Evolutionary conservation across 176 grass and related monocot genomes (phyloP).

Genomic region (Raddia distichophylla): DNA sequence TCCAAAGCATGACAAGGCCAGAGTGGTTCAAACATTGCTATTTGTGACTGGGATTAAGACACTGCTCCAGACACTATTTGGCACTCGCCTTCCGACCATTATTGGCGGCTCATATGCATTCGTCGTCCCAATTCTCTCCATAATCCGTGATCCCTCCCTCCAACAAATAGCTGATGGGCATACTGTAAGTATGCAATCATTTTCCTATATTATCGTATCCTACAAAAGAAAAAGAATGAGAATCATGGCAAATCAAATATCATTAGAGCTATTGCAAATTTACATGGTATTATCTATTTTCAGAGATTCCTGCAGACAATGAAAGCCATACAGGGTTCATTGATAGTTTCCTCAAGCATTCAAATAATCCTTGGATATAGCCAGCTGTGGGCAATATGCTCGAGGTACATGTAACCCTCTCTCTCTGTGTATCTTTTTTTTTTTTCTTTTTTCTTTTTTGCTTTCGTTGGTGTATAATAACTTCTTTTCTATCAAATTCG

Average conservation of each 20-base stretch:
- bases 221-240: neutral
- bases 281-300: slow-evolving; percentile 11
- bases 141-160: slow-evolving; percentile 72
- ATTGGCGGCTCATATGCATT: slow-evolving; percentile 88
- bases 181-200: slow-evolving; percentile 47
- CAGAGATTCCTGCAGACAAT: slow-evolving; percentile 90
- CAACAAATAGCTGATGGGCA: slow-evolving; percentile 65
- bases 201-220: neutral
- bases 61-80: slow-evolving; percentile 86
- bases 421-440: neutral
- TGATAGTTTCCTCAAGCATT: slow-evolving; percentile 94
- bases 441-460: neutral
- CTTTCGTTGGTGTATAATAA: neutral
- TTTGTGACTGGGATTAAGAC: slow-evolving; percentile 97
- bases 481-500: neutral
- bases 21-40: slow-evolving; percentile 88
- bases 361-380: slow-evolving; percentile 98
- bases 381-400: slow-evolving; percentile 95
- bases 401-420: slow-evolving; percentile 61
- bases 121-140: slow-evolving; percentile 79
- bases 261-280: neutral
- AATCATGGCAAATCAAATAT: neutral
- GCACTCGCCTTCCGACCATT: slow-evolving; percentile 86
- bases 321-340: slow-evolving; percentile 83
- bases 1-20: slow-evolving; percentile 70